Evolutionary conservation across 768 basidiomycete species (phyloP).

Genomic region (Mycena vulgaris): DNA sequence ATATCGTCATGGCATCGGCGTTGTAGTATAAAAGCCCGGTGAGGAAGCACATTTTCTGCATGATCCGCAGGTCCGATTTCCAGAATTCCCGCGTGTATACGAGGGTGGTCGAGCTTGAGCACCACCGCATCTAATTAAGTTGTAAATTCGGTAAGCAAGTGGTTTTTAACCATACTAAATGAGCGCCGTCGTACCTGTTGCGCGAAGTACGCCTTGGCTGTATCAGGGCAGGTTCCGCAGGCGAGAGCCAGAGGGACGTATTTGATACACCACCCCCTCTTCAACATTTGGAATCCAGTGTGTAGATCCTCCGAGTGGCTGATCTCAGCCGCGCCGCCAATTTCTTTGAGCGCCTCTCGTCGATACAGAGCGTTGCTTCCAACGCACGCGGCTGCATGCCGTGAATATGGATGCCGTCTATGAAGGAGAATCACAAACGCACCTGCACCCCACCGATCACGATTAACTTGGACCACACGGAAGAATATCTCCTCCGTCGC

Average conservation of each 20-base stretch:
- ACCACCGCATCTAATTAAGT: slow-evolving; percentile 19
- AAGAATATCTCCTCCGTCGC: slow-evolving; percentile 46
- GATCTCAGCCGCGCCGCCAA: slow-evolving; percentile 46
- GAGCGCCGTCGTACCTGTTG: slow-evolving; percentile 52
- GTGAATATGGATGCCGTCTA: too few relatives aligned
- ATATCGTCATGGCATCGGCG: slow-evolving; percentile 7
- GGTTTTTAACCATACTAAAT: too few relatives aligned
- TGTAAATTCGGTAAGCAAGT: neutral
- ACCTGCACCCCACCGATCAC: slow-evolving; percentile 44
- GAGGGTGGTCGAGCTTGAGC: slow-evolving; percentile 9
- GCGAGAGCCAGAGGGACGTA: slow-evolving; percentile 48
- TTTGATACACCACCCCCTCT: slow-evolving; percentile 46
- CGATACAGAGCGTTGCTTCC: slow-evolving; percentile 48
- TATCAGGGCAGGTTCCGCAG: slow-evolving; percentile 47
- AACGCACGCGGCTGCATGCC: slow-evolving; percentile 43
- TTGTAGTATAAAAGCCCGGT: slow-evolving; percentile 10
- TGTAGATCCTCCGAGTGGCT: slow-evolving; percentile 48
- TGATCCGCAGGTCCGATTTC: slow-evolving; percentile 3
- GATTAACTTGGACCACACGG: too few relatives aligned
- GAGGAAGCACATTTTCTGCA: slow-evolving; percentile 14
- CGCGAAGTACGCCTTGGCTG: slow-evolving; percentile 46
- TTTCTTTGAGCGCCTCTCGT: slow-evolving; percentile 43
- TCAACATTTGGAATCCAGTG: slow-evolving; percentile 47
- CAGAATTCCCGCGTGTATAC: slow-evolving; percentile 21
- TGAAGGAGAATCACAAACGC: slow-evolving; percentile 9